phyloP scores from a whole-genome alignment of 768 basidiomycete genomes.

The Pleurotus pulmonarius region DNA sequence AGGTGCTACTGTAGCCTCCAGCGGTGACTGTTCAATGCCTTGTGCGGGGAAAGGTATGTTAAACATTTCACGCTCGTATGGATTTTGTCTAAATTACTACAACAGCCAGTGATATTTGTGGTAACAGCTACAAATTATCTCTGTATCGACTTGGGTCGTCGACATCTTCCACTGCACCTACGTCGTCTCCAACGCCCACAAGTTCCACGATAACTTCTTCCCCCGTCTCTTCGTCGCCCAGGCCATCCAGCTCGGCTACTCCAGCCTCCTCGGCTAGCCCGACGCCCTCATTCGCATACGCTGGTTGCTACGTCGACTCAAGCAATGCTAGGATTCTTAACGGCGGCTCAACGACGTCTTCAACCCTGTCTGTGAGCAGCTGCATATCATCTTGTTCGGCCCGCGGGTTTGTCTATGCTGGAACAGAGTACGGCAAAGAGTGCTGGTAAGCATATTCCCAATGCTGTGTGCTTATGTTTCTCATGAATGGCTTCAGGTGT shows the following conservation, averaged over 20 bases:
- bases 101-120: no score
- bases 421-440: constrained; percentile 28
- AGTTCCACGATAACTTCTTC: background rate
- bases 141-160: background rate
- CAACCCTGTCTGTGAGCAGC: constrained; percentile 21
- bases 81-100: no score
- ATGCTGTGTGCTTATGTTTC: no score
- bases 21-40: no score
- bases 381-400: constrained; percentile 24
- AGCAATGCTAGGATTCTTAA: background rate
- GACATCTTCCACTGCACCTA: background rate
- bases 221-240: background rate
- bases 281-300: background rate
- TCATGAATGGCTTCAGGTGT: background rate
- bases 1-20: no score
- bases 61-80: no score
- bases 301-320: constrained; percentile 1
- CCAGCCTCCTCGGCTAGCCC: background rate
- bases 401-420: constrained; percentile 24
- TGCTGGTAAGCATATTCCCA: constrained; percentile 21
- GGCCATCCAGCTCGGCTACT: no score
- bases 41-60: no score
- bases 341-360: background rate
- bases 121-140: no score
- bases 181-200: background rate